Evolutionary conservation across 768 basidiomycete genomes (phyloP).

Genomic region (Amyloporia xantha): DNA sequence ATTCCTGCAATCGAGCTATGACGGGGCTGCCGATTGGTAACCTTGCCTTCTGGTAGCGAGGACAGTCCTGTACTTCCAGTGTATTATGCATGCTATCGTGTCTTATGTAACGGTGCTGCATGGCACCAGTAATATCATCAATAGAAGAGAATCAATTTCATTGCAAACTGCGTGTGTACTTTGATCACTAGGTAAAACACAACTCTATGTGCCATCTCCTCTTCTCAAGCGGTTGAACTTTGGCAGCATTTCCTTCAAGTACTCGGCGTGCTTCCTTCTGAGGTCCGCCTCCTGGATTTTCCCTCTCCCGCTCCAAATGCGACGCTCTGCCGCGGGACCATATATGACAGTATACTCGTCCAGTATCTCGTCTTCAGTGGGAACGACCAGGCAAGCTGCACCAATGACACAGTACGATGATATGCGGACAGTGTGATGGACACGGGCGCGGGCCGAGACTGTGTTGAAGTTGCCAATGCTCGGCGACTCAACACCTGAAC

Average conservation of each 20-base stretch:
- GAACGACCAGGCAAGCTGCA: constrained; percentile 72
- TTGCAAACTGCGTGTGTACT: too few relatives aligned
- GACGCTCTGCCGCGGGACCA: constrained; percentile 65
- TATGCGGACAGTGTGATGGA: constrained; percentile 78
- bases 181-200: too few relatives aligned
- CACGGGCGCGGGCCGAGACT: constrained; percentile 74
- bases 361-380: constrained; percentile 69
- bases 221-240: constrained; percentile 69
- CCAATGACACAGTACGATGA: constrained; percentile 80
- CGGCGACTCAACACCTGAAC: constrained; percentile 77
- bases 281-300: constrained; percentile 79
- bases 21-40: too few relatives aligned
- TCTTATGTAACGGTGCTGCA: too few relatives aligned
- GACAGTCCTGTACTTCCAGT: too few relatives aligned
- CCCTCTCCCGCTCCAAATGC: constrained; percentile 83
- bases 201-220: constrained; percentile 15
- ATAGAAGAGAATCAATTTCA: too few relatives aligned
- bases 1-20: neutral
- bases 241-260: constrained; percentile 85
- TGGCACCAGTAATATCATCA: too few relatives aligned
- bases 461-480: constrained; percentile 83
- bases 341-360: constrained; percentile 83
- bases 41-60: too few relatives aligned
- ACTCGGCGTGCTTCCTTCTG: constrained; percentile 83
- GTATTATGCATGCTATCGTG: too few relatives aligned